Conservation (phyloP, 1,284 basidiomycete species). For the Ceratobasidium sp. region DNA sequence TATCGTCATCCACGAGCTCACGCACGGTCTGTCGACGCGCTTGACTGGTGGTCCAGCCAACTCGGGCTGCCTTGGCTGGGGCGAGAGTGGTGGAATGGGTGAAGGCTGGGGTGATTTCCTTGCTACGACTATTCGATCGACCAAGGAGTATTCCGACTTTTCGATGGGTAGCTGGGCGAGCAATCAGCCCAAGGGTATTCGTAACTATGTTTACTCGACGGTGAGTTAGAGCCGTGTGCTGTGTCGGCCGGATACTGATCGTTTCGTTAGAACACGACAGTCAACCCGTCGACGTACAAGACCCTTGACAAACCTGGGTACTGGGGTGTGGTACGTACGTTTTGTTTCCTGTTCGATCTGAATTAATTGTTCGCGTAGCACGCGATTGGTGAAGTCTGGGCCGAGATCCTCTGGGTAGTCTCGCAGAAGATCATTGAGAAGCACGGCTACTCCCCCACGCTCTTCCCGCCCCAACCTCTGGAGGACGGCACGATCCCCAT, state of each 20-base stretch:
- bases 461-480: slow-evolving; percentile 82
- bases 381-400: slow-evolving; percentile 96
- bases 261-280: slow-evolving; percentile 66
- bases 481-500: slow-evolving; percentile 72
- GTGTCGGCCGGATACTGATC: neutral
- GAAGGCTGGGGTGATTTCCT: slow-evolving; percentile 94
- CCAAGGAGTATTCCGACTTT: slow-evolving; percentile 77
- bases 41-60: slow-evolving; percentile 94
- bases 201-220: slow-evolving; percentile 88
- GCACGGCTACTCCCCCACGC: slow-evolving; percentile 81
- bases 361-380: slow-evolving; percentile 60
- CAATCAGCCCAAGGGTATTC: slow-evolving; percentile 81
- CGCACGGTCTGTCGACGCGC: slow-evolving; percentile 92
- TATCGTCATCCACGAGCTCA: slow-evolving; percentile 91
- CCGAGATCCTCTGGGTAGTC: slow-evolving; percentile 90
- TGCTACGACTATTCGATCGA: slow-evolving; percentile 86
- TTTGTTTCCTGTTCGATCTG: slow-evolving; percentile 28
- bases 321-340: slow-evolving; percentile 74
- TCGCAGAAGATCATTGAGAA: slow-evolving; percentile 80
- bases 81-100: slow-evolving; percentile 96
- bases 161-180: slow-evolving; percentile 96
- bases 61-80: slow-evolving; percentile 94
- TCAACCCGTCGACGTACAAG: slow-evolving; percentile 95
- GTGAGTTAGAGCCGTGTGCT: slow-evolving; percentile 57
- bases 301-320: slow-evolving; percentile 94